Conservation (phyloP, 768 basidiomycete genomes). For the Trametes villosa region DNA sequence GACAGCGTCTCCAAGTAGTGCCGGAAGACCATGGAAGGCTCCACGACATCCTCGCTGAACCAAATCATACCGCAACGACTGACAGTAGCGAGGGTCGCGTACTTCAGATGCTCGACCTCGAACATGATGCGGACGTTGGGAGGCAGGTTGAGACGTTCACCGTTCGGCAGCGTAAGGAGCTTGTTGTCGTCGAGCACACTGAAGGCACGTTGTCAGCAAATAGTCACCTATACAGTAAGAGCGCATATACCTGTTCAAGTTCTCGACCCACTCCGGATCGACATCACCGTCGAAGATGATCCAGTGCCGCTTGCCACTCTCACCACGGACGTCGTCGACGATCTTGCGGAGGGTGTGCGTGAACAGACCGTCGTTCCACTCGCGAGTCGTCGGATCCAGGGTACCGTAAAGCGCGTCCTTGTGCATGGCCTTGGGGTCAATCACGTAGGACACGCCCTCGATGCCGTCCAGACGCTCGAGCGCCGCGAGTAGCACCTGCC, state of each 20-base stretch:
- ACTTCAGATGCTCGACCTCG: constrained; percentile 96
- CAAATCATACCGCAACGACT: constrained; percentile 99
- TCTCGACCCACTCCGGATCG: constrained; percentile 99
- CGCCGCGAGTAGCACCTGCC: constrained; percentile 91
- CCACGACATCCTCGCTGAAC: constrained; percentile 97
- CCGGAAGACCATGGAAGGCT: constrained; percentile 88
- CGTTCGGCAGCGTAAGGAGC: constrained; percentile 93
- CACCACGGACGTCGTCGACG: constrained; percentile 97
- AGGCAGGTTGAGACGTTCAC: constrained; percentile 95
- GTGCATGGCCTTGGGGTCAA: constrained; percentile 99
- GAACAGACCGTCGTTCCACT: constrained; percentile 99
- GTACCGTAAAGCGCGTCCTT: constrained; percentile 98
- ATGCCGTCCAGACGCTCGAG: constrained; percentile 88
- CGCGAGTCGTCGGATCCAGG: constrained; percentile 93
- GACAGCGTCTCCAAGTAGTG: constrained; percentile 84
- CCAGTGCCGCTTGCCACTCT: constrained; percentile 96
- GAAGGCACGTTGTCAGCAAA: constrained; percentile 7
- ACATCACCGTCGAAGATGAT: constrained; percentile 99
- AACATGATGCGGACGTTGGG: constrained; percentile 99
- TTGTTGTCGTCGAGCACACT: constrained; percentile 99
- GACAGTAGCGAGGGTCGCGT: constrained; percentile 97
- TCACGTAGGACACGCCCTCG: constrained; percentile 94
- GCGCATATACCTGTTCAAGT: constrained; percentile 87
- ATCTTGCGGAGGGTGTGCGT: constrained; percentile 98
- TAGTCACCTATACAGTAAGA: not conserved